Conservation (phyloP, 106 monocot species). For the Dendrobium huoshanense region DNA sequence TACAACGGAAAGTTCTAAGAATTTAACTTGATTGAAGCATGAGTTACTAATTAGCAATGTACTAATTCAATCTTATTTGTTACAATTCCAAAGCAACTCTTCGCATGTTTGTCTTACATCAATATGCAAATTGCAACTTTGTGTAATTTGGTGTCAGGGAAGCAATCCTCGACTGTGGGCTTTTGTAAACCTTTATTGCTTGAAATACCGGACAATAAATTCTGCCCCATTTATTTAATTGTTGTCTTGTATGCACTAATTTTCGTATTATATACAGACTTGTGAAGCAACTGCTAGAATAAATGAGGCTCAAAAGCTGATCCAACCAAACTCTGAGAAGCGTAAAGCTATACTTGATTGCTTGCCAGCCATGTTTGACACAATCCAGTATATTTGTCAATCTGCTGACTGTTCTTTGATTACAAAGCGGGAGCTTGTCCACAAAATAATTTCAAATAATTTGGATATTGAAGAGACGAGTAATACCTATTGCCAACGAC, state of each 20-base stretch:
- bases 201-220: too few species aligned
- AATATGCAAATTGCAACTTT: too few species aligned
- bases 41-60: too few species aligned
- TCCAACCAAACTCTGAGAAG: conserved; percentile 8
- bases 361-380: conserved; percentile 49
- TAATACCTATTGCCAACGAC: conserved; percentile 8
- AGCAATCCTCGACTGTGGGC: too few species aligned
- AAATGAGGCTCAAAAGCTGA: conserved; percentile 8
- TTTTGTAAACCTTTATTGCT: background rate
- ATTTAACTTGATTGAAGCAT: too few species aligned
- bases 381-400: conserved; percentile 34
- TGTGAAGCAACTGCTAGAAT: conserved; percentile 1
- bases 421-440: conserved; percentile 85
- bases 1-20: too few species aligned
- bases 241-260: too few species aligned
- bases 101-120: too few species aligned
- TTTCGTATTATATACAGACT: conserved; percentile 14
- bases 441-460: conserved; percentile 78
- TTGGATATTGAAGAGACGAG: conserved; percentile 74
- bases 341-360: conserved; percentile 16
- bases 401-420: conserved; percentile 42
- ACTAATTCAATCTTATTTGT: too few species aligned
- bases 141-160: too few species aligned
- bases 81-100: too few species aligned
- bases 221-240: too few species aligned